Percentiles rank a stretch among this genome's conserved stretches.
These are phyloP conservation scores for Cornus controversa DNA, from an alignment of 148 eudicot genomes.

Conservation along the genomic window DNA sequence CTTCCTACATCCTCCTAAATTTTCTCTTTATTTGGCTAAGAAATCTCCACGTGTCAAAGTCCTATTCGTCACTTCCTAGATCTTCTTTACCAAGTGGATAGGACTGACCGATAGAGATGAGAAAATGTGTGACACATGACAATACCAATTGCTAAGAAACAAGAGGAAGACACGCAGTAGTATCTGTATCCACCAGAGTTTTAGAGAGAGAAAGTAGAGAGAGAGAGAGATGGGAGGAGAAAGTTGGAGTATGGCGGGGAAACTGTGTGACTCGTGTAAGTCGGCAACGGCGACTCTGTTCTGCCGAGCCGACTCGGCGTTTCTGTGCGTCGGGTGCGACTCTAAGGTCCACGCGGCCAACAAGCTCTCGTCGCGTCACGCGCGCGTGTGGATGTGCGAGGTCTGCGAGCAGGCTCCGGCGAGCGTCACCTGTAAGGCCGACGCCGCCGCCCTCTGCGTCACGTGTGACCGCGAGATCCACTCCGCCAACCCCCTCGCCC, in stretches of 20 bases:
- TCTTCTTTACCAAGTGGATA: not conserved
- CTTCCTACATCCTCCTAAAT: not conserved
- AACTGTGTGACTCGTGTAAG: constrained; percentile 57
- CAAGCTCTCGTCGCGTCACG: constrained; percentile 49
- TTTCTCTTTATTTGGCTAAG: not conserved
- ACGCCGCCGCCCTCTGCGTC: constrained; percentile 67
- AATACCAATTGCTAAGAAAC: not conserved
- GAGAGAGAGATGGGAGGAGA: not conserved
- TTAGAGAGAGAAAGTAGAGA: constrained; percentile 12
- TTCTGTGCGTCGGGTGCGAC: constrained; percentile 63
- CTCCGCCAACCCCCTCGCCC: constrained; percentile 3
- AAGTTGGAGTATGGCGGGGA: constrained; percentile 39
- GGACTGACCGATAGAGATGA: no score
- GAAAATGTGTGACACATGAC: not conserved
- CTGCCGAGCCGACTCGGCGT: constrained; percentile 67
- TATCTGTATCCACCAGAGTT: not conserved
- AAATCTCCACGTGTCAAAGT: not conserved
- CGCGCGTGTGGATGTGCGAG: constrained; percentile 79
- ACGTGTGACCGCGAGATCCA: constrained; percentile 72
- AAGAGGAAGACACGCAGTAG: not conserved
- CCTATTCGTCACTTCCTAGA: not conserved
- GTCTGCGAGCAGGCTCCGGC: constrained; percentile 87
- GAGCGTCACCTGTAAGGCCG: constrained; percentile 69
- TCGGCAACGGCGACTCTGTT: constrained; percentile 50
- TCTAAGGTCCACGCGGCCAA: constrained; percentile 45